phyloP scores from a whole-genome alignment of 2,329 filamentous ascomycete genomes.

The Dactylellina parvicollis region DNA sequence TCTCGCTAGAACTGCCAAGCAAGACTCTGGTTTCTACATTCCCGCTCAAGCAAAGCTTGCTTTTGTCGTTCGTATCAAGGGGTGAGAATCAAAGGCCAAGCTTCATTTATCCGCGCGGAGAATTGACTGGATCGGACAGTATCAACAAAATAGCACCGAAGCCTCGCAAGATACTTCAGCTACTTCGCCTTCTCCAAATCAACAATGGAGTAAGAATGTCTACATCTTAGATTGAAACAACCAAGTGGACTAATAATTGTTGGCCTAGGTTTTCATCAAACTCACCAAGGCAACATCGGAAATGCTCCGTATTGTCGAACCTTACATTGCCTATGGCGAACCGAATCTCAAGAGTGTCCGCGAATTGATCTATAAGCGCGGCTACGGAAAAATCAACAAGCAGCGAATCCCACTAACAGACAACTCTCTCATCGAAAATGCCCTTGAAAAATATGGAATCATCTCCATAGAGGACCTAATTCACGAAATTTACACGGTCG shows the following conservation, averaged over 20 bases:
- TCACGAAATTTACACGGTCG: conserved; percentile 98
- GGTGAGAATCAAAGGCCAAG: conserved; percentile 63
- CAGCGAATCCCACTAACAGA: conserved; percentile 95
- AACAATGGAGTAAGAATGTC: conserved; percentile 80
- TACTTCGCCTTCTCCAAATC: conserved; percentile 99
- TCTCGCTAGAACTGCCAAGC: conserved; percentile 86
- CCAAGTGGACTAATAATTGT: background rate
- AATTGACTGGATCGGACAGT: conserved; percentile 66
- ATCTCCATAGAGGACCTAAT: conserved; percentile 99
- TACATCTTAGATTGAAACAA: background rate
- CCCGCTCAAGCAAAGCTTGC: conserved; percentile 94
- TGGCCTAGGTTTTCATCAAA: conserved; percentile 77
- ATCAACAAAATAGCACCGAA: conserved; percentile 99
- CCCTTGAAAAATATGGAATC: conserved; percentile 97
- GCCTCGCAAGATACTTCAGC: conserved; percentile 99
- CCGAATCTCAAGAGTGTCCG: conserved; percentile 99
- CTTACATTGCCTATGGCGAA: conserved; percentile 99
- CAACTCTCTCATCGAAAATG: conserved; percentile 96
- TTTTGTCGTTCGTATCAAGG: conserved; percentile 99
- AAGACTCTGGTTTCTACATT: conserved; percentile 92
- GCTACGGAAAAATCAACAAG: conserved; percentile 99
- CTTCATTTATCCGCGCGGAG: conserved; percentile 59
- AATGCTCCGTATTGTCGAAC: conserved; percentile 98
- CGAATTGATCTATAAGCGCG: conserved; percentile 99
- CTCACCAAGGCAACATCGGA: conserved; percentile 97